These are phyloP conservation scores for Hanseniaspora sp. DNA, from an alignment of 1,139 yeast species.

Conservation along the genomic window DNA sequence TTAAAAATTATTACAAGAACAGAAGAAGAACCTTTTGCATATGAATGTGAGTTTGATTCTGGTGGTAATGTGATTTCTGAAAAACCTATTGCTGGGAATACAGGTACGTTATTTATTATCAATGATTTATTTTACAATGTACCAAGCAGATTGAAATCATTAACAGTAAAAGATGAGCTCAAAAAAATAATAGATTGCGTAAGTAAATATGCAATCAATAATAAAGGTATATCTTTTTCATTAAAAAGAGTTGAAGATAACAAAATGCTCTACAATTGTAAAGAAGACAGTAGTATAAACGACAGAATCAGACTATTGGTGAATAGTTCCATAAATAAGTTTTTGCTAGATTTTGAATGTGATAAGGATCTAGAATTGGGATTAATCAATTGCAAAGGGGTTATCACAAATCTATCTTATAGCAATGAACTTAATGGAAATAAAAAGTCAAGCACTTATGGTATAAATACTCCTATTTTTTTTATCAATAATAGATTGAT, in stretches of 20 bases:
- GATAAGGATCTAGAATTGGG: slow-evolving; percentile 34
- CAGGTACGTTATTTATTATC: slow-evolving; percentile 75
- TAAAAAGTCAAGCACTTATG: not conserved
- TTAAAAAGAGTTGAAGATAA: slow-evolving; percentile 68
- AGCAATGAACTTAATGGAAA: slow-evolving; percentile 42
- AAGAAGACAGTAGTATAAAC: slow-evolving; percentile 37
- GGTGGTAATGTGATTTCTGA: slow-evolving; percentile 49
- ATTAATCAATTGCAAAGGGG: slow-evolving; percentile 43
- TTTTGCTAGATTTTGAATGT: slow-evolving; percentile 42
- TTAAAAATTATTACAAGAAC: slow-evolving; percentile 73
- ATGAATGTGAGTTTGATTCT: slow-evolving; percentile 29
- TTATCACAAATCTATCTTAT: slow-evolving; percentile 61
- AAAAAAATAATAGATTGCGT: slow-evolving; percentile 68
- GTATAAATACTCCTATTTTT: slow-evolving; percentile 44
- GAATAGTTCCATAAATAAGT: slow-evolving; percentile 60
- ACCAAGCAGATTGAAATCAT: slow-evolving; percentile 63
- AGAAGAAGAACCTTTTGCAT: slow-evolving; percentile 30
- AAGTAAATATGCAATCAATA: slow-evolving; percentile 73
- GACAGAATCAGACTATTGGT: slow-evolving; percentile 68
- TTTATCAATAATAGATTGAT: slow-evolving; percentile 81
- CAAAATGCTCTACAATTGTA: slow-evolving; percentile 44
- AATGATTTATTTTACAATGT: slow-evolving; percentile 86
- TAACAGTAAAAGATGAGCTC: slow-evolving; percentile 67
- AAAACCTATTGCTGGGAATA: slow-evolving; percentile 74
- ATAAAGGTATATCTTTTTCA: slow-evolving; percentile 56